phyloP scores from a whole-genome alignment of 2,329 filamentous ascomycete genomes.

The Ilyonectria sp. region DNA sequence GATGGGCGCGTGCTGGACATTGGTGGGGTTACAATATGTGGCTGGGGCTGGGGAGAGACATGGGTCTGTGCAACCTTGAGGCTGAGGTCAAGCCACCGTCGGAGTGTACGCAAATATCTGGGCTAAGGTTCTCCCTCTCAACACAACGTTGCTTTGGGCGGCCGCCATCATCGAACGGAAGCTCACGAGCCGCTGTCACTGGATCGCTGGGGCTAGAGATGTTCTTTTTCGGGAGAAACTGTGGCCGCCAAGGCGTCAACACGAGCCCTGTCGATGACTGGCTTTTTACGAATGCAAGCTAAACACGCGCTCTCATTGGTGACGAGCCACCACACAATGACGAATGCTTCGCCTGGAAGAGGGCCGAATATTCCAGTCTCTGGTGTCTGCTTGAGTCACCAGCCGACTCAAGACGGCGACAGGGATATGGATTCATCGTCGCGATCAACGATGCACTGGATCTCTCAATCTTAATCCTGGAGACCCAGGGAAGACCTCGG shows the following conservation, averaged over 20 bases:
- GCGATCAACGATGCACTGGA: slow-evolving; percentile 3
- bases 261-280: slow-evolving; percentile 17
- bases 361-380: slow-evolving; percentile 13
- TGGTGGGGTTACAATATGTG: neutral
- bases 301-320: neutral
- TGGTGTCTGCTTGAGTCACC: slow-evolving; percentile 17
- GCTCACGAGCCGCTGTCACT: slow-evolving; percentile 4
- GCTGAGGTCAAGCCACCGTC: slow-evolving; percentile 37
- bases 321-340: slow-evolving; percentile 6
- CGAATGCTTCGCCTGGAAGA: neutral
- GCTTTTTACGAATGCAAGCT: slow-evolving; percentile 20
- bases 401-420: neutral
- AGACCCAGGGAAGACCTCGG: slow-evolving; percentile 13
- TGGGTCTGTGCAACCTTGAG: slow-evolving; percentile 2
- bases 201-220: neutral
- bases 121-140: slow-evolving; percentile 34
- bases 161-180: slow-evolving; percentile 23
- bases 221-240: slow-evolving; percentile 21
- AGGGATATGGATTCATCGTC: slow-evolving; percentile 13
- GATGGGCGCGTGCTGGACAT: neutral
- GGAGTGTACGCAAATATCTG: slow-evolving; percentile 5
- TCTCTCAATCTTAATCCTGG: slow-evolving; percentile 9
- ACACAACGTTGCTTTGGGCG: slow-evolving; percentile 43
- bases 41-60: slow-evolving; percentile 22
- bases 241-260: slow-evolving; percentile 4